Evolutionary conservation across 768 basidiomycete genomes (phyloP), one percentile per base, ranked within the genome.

Genomic region (Lactarius sanguifluus): DNA sequence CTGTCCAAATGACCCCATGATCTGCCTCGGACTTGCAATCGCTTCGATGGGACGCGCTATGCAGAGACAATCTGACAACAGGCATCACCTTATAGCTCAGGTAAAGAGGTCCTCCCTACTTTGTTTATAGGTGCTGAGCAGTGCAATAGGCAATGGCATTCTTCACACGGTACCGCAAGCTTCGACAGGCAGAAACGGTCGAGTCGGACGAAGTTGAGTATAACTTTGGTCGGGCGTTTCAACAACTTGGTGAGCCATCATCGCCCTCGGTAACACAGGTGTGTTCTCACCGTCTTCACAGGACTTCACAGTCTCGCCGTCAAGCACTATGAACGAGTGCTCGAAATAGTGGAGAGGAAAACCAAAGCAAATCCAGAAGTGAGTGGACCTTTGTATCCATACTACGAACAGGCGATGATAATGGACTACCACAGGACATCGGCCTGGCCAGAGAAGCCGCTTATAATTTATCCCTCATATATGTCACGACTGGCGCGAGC

Each of bases 41-140:
- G 87, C 92, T 0, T 97, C 92, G 25, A 79, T 97, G 56, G 94
- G 94, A 13, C 83, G 96, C 43, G 90, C 94, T 0, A 93, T 94
- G 89, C 92, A 96, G 70, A 84, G 96, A 23, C 96, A 98, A 75
- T 88, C 90, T 16, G 96, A 98, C 77, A 98, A 99, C 74, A 79
- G 95, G 47, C 91, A 97, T 73, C 92, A 96, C 75, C 83, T 94
- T 65, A 83, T 98, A 45, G 82, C 88, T 4, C 92, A 95, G 76
- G 86, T 86, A 56, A 30, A 72, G 15, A 56, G 20, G 30, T 56
- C 15, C 20, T 58, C 43, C 43, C 25, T 28, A 45, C 28, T 38
- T 9, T 15, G 36, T 8, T 60, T 12, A 45, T 57, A 12, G 60
- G 13, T 25, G 25, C n/a, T 28, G 3, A 25, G 20, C 38, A 18